Percentiles rank a stretch among this genome's conserved stretches.
These are phyloP conservation scores for Hippophae rhamnoides DNA, from an alignment of 306 rosid genomes.

Conservation along the genomic window DNA sequence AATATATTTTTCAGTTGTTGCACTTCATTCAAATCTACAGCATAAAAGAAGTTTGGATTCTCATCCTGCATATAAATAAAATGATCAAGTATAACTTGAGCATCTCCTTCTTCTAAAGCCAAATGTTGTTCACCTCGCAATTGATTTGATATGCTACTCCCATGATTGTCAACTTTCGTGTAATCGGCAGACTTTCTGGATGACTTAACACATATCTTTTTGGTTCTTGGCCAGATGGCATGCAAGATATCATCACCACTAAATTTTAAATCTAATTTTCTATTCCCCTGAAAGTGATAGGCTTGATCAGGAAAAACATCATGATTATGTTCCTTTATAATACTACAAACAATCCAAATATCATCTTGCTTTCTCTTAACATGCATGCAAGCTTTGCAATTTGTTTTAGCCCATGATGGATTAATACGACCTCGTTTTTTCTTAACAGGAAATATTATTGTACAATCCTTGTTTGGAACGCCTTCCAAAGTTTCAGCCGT, in stretches of 20 bases:
- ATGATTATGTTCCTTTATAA: constrained; percentile 41
- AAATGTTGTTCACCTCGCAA: constrained; percentile 14
- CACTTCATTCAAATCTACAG: constrained; percentile 36
- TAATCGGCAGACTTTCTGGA: constrained; percentile 19
- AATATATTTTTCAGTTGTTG: constrained; percentile 34
- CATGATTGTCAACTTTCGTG: constrained; percentile 17
- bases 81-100: constrained; percentile 28
- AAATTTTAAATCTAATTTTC: constrained; percentile 21
- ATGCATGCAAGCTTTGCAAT: constrained; percentile 42
- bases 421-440: constrained; percentile 36
- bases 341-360: constrained; percentile 28
- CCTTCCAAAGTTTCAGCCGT: constrained; percentile 19
- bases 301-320: constrained; percentile 33
- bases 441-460: constrained; percentile 18
- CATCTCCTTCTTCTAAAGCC: constrained; percentile 32
- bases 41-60: constrained; percentile 44
- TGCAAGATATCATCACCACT: constrained; percentile 18
- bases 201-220: constrained; percentile 21
- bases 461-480: constrained; percentile 11
- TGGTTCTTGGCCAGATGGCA: constrained; percentile 28
- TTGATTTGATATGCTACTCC: constrained; percentile 14
- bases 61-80: constrained; percentile 38
- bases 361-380: constrained; percentile 36
- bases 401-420: constrained; percentile 32
- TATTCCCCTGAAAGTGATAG: constrained; percentile 29